Conservation (phyloP, 2,329 filamentous ascomycete genomes). For the Colletotrichum cordylinicola region DNA sequence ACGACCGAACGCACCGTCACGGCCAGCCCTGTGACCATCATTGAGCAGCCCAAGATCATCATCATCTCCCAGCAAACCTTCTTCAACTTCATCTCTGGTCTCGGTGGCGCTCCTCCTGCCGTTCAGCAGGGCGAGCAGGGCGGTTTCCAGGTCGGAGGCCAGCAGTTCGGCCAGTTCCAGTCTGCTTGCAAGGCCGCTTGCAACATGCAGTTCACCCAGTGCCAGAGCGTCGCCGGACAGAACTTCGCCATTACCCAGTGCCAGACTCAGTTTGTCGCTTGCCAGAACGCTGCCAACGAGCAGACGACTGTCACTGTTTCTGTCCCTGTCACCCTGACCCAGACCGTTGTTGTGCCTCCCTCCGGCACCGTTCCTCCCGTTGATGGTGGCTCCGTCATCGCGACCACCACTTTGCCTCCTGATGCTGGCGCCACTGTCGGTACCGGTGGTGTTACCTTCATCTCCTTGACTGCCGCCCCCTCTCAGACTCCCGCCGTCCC, state of each 20-base stretch:
- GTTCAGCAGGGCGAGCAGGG: slow-evolving; percentile 16
- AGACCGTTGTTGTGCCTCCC: slow-evolving; percentile 20
- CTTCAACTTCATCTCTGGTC: slow-evolving; percentile 23
- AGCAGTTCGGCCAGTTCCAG: slow-evolving; percentile 22
- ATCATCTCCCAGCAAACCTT: slow-evolving; percentile 24
- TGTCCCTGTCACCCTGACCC: slow-evolving; percentile 20
- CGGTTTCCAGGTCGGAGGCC: slow-evolving; percentile 22
- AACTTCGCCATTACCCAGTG: slow-evolving; percentile 24
- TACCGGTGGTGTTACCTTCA: slow-evolving; percentile 15
- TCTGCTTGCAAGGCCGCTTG: slow-evolving; percentile 22
- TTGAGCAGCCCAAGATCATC: slow-evolving; percentile 19
- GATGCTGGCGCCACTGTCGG: slow-evolving; percentile 22
- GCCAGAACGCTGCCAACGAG: slow-evolving; percentile 19
- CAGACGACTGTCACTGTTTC: slow-evolving; percentile 20
- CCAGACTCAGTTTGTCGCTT: slow-evolving; percentile 22
- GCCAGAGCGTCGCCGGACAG: slow-evolving; percentile 21
- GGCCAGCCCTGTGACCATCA: slow-evolving; percentile 2
- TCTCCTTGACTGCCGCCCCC: slow-evolving; percentile 16
- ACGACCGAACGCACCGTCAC: slow-evolving; percentile 18
- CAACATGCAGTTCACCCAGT: slow-evolving; percentile 22
- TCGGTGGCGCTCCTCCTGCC: slow-evolving; percentile 19
- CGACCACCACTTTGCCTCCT: slow-evolving; percentile 17
- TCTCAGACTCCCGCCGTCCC: not conserved
- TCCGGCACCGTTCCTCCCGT: slow-evolving; percentile 5
- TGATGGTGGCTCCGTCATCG: slow-evolving; percentile 16